Conservation (phyloP, 202 grass and related monocot genomes). For the Digitaria exilis region DNA sequence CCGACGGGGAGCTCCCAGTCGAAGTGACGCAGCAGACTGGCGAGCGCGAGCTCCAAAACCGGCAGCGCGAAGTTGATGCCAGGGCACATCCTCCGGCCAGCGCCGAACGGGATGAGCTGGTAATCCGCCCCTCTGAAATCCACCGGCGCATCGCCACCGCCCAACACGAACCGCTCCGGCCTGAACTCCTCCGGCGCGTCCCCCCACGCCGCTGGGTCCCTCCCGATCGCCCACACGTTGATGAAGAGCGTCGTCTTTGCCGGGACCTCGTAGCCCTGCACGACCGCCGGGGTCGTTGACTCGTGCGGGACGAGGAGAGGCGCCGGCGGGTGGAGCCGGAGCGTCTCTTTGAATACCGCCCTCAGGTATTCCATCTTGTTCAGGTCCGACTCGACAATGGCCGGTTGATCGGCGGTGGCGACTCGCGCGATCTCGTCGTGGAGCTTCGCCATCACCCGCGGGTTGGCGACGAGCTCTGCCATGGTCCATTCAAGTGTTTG, state of each 20-base stretch:
- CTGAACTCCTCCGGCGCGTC: conserved; percentile 67
- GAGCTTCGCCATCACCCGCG: conserved; percentile 48
- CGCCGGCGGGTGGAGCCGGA: conserved; percentile 57
- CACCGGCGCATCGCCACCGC: not conserved
- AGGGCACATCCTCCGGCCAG: conserved; percentile 69
- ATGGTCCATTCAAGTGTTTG: conserved; percentile 63
- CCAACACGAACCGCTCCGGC: conserved; percentile 72
- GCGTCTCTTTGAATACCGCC: conserved; percentile 64
- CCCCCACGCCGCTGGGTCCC: conserved; percentile 69
- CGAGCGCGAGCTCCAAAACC: conserved; percentile 50
- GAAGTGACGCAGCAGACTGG: conserved; percentile 45
- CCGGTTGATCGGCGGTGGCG: conserved; percentile 10
- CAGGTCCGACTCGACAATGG: conserved; percentile 43
- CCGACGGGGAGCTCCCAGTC: conserved; percentile 62
- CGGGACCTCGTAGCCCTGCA: conserved; percentile 60
- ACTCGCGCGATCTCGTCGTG: conserved; percentile 41
- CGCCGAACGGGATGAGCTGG: conserved; percentile 65
- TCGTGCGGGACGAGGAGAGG: conserved; percentile 61
- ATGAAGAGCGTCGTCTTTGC: conserved; percentile 49
- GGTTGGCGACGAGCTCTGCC: conserved; percentile 63
- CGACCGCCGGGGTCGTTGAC: conserved; percentile 24
- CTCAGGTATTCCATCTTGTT: conserved; percentile 42
- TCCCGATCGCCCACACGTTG: conserved; percentile 74
- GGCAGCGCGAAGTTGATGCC: conserved; percentile 52
- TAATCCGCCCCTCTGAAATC: conserved; percentile 58